Conservation (phyloP, 2,329 filamentous ascomycete species). For the Colletotrichum tamarilloi region DNA sequence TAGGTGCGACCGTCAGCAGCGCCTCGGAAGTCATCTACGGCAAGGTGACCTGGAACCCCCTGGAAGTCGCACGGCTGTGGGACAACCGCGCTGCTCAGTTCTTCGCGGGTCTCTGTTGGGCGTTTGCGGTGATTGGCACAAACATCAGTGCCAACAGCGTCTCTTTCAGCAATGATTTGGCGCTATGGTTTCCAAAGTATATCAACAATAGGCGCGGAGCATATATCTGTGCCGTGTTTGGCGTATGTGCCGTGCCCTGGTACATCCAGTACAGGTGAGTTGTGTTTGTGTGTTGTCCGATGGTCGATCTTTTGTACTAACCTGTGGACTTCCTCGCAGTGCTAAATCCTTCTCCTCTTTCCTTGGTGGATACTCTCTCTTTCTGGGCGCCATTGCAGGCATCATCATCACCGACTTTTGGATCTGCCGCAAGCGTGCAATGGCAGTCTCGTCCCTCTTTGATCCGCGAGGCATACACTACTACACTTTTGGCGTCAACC, state of each 20-base stretch:
- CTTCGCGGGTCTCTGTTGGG: constrained; percentile 43
- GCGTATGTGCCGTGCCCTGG: constrained; percentile 36
- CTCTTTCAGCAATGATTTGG: constrained; percentile 64
- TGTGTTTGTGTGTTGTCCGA: too few relatives aligned
- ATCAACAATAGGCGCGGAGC: constrained; percentile 63
- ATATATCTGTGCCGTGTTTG: constrained; percentile 45
- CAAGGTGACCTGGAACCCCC: constrained; percentile 42
- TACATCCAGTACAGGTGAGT: constrained; percentile 35
- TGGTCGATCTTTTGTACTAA: too few relatives aligned
- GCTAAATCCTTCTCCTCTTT: constrained; percentile 40
- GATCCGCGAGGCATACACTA: constrained; percentile 56
- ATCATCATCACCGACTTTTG: constrained; percentile 52
- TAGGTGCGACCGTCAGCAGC: constrained; percentile 57
- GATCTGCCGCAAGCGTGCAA: constrained; percentile 47
- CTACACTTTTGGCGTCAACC: constrained; percentile 45
- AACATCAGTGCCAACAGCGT: constrained; percentile 65
- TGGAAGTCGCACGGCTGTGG: constrained; percentile 43
- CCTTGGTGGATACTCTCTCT: constrained; percentile 48
- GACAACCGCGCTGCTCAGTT: constrained; percentile 44
- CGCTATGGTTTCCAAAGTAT: constrained; percentile 61
- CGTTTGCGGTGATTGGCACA: constrained; percentile 60
- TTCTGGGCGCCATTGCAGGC: constrained; percentile 50
- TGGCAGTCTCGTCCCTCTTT: constrained; percentile 51
- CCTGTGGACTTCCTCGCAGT: not conserved
- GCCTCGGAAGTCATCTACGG: constrained; percentile 43